A percentile compares a stretch with the other conserved stretches of the same genome.
phyloP scores from a whole-genome alignment of 345 rosid genomes.

The Microcos paniculata region DNA sequence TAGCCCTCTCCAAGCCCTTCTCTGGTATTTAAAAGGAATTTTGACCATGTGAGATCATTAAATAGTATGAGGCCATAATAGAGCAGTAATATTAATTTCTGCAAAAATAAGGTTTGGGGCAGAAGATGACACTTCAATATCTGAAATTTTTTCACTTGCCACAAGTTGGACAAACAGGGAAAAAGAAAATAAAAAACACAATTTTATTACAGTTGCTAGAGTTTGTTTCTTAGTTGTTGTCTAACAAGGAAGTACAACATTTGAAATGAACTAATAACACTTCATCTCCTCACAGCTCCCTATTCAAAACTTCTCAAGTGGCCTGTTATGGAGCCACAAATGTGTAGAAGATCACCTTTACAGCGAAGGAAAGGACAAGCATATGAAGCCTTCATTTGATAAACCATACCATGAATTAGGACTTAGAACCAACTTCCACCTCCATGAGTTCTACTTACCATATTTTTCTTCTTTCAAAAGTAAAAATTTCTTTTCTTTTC shows the following conservation, averaged over 20 bases:
- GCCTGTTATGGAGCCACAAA: background rate
- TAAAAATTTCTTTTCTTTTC: background rate
- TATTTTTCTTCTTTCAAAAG: background rate
- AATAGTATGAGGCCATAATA: background rate
- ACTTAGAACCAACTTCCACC: background rate
- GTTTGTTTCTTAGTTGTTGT: background rate
- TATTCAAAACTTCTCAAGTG: background rate
- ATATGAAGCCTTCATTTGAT: background rate
- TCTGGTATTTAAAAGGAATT: conserved; percentile 30
- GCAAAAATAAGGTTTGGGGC: background rate
- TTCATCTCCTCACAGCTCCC: background rate
- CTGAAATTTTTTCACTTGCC: background rate
- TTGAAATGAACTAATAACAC: background rate
- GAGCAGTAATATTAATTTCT: background rate
- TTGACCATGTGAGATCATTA: conserved; percentile 8
- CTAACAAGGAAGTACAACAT: background rate
- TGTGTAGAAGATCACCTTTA: background rate
- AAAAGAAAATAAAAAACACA: too few relatives aligned
- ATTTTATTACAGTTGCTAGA: too few relatives aligned
- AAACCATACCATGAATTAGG: background rate
- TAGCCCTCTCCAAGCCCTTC: conserved; percentile 73
- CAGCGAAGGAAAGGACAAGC: background rate
- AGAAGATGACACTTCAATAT: background rate
- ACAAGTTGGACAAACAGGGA: background rate
- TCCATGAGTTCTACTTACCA: background rate